Evolutionary conservation across 2,329 filamentous ascomycete genomes (phyloP).

Genomic region (Penicillium sp.): DNA sequence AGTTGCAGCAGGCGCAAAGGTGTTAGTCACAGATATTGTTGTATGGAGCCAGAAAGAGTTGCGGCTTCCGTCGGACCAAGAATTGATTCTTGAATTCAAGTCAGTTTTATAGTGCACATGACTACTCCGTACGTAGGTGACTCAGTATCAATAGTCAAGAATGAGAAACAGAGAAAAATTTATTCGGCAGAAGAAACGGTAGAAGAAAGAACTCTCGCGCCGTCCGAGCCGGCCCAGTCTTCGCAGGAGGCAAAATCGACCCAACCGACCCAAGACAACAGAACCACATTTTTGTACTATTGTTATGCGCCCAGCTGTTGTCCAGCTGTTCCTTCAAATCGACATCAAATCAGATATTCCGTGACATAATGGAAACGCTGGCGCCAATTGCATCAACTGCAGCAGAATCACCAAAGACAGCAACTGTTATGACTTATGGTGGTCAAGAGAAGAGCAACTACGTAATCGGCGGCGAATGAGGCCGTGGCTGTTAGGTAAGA

Average conservation of each 20-base stretch:
- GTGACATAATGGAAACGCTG: conserved; percentile 15
- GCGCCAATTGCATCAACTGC: conserved; percentile 6
- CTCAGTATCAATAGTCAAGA: no score
- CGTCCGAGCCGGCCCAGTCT: no score
- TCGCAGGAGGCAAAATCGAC: no score
- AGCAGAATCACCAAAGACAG: background rate
- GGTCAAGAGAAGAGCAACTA: background rate
- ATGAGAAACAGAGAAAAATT: no score
- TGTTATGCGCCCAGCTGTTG: no score
- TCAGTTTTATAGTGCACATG: background rate
- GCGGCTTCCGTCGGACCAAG: conserved; percentile 1
- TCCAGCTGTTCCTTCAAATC: no score
- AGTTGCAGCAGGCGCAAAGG: conserved; percentile 10
- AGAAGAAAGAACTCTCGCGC: no score
- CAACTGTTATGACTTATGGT: background rate
- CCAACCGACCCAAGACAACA: no score
- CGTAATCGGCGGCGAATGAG: background rate
- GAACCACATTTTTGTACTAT: no score
- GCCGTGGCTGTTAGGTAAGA: background rate
- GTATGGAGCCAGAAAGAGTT: conserved; percentile 7
- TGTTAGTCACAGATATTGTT: conserved; percentile 19
- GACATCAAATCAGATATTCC: background rate
- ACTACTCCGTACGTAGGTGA: background rate
- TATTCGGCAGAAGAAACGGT: no score
- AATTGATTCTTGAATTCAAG: no score